A percentile compares a stretch with the other conserved stretches of the same genome.
Evolutionary conservation across 345 rosid species (phyloP).

Genomic region (Eucalyptus erythrocorys): DNA sequence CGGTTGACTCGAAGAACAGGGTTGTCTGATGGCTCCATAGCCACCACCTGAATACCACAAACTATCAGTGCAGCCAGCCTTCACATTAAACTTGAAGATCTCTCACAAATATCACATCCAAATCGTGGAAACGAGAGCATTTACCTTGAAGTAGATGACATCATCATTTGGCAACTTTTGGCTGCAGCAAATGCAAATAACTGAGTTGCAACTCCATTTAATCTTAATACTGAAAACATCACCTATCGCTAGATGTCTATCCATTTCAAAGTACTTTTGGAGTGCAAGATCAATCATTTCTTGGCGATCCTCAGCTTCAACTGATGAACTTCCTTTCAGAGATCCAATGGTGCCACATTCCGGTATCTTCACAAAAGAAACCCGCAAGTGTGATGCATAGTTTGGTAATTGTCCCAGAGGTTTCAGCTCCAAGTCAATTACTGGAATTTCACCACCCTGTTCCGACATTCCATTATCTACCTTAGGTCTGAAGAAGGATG

Average conservation of each 20-base stretch:
- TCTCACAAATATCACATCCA: not conserved
- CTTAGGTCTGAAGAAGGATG: conserved; percentile 40
- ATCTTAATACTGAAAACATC: conserved; percentile 62
- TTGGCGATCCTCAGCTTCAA: conserved; percentile 84
- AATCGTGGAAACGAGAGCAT: not conserved
- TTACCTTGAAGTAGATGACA: conserved; percentile 73
- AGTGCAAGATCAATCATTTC: conserved; percentile 74
- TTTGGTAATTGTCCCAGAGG: conserved; percentile 35
- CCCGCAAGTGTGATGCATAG: conserved; percentile 84
- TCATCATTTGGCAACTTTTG: conserved; percentile 23
- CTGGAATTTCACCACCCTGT: conserved; percentile 9
- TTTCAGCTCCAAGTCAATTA: conserved; percentile 44
- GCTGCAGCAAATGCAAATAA: conserved; percentile 58
- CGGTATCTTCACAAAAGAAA: conserved; percentile 82
- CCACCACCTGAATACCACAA: conserved; percentile 55
- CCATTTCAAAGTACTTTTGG: conserved; percentile 59
- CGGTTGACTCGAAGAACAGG: conserved; percentile 57
- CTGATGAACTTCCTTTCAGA: conserved; percentile 38
- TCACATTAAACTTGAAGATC: not conserved
- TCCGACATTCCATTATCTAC: conserved; percentile 17
- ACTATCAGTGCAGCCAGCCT: conserved; percentile 3
- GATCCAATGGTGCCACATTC: conserved; percentile 78
- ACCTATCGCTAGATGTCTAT: conserved; percentile 61
- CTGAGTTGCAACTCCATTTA: conserved; percentile 72
- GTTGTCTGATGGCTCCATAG: conserved; percentile 88